phyloP scores from a whole-genome alignment of 768 basidiomycete species.

The Crassisporium funariophilum region DNA sequence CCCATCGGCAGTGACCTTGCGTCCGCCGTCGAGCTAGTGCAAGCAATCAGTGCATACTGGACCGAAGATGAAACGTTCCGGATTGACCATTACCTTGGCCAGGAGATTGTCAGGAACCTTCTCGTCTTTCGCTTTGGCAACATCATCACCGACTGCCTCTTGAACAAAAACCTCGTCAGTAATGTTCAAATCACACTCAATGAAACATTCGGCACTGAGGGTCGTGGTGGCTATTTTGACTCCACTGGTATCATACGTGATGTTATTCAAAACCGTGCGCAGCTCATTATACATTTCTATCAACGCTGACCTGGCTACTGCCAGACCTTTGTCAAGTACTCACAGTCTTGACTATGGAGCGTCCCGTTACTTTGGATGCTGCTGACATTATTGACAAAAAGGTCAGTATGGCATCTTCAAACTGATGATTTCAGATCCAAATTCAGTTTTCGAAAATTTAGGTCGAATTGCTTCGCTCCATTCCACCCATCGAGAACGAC shows the following conservation, averaged over 20 bases:
- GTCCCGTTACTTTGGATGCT: conserved; percentile 96
- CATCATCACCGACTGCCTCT: conserved; percentile 56
- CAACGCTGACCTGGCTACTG: conserved; percentile 15
- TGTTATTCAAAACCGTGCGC: conserved; percentile 95
- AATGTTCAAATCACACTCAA: conserved; percentile 99
- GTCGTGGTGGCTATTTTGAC: conserved; percentile 99
- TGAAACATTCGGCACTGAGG: conserved; percentile 99
- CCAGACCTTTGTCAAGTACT: conserved; percentile 93
- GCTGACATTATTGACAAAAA: conserved; percentile 99
- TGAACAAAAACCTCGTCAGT: conserved; percentile 95
- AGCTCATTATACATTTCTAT: neutral
- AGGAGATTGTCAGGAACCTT: neutral
- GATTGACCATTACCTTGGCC: neutral
- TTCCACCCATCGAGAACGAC: conserved; percentile 73
- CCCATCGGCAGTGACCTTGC: neutral
- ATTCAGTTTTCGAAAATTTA: conserved; percentile 30
- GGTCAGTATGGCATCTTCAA: conserved; percentile 43
- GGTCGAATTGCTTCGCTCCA: conserved; percentile 95
- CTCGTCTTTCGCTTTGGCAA: neutral
- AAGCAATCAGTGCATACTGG: neutral
- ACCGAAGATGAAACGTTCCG: neutral
- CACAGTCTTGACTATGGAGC: conserved; percentile 95
- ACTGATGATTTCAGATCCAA: conserved; percentile 8
- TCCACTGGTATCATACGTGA: conserved; percentile 99
- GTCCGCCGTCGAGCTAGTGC: neutral